Percentiles rank a stretch among this genome's conserved stretches.
Evolutionary conservation across 1,284 basidiomycete genomes (phyloP).

Genomic region (Schizophyllum amplum): DNA sequence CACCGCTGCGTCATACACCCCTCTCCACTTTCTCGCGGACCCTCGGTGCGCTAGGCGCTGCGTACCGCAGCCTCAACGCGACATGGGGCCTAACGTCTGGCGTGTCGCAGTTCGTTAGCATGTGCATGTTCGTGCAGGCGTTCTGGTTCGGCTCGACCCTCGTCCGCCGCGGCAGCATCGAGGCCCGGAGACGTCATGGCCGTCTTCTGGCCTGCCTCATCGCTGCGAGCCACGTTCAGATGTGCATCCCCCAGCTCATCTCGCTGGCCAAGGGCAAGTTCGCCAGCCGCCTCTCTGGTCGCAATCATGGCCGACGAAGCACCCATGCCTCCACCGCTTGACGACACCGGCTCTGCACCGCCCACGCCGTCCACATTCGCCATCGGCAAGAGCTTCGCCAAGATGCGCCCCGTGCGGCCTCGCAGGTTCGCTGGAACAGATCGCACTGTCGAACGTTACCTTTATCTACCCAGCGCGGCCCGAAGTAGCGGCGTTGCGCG

Average conservation of each 20-base stretch:
- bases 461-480: conserved; percentile 87
- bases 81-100: conserved; percentile 76
- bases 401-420: conserved; percentile 55
- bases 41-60: conserved; percentile 37
- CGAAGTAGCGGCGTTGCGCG: conserved; percentile 46
- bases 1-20: conserved; percentile 75
- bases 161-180: conserved; percentile 64
- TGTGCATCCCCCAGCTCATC: conserved; percentile 77
- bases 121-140: conserved; percentile 93
- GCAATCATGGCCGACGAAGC: conserved; percentile 35
- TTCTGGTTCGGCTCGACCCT: conserved; percentile 95
- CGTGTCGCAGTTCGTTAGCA: conserved; percentile 69
- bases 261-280: conserved; percentile 81
- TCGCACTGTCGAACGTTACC: conserved; percentile 68
- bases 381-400: conserved; percentile 13
- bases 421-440: conserved; percentile 62
- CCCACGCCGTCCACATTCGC: conserved; percentile 15
- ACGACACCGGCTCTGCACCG: conserved; percentile 9
- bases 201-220: conserved; percentile 94
- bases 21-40: conserved; percentile 37
- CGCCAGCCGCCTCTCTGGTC: conserved; percentile 68
- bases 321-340: conserved; percentile 2
- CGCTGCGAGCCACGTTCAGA: conserved; percentile 80
- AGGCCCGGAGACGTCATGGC: conserved; percentile 82
- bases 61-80: conserved; percentile 49